Conservation (phyloP, 495 filamentous ascomycete genomes). For the Neurospora sp. region DNA sequence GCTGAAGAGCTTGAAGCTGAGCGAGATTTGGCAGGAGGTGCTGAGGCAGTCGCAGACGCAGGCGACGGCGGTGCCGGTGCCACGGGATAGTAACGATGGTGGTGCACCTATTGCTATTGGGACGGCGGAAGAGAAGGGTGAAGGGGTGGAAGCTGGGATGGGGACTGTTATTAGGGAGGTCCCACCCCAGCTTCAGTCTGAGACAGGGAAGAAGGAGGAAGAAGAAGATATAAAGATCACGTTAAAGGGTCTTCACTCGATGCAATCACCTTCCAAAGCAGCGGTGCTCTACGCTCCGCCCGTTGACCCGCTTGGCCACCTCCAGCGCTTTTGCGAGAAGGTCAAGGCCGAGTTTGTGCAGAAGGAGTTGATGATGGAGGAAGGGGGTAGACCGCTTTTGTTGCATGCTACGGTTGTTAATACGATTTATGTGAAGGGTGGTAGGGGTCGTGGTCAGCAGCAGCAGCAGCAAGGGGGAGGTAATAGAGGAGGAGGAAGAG, state of each 20-base stretch:
- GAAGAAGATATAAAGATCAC: constrained; percentile 24
- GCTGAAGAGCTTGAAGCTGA: constrained; percentile 44
- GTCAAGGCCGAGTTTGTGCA: constrained; percentile 52
- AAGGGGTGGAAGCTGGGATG: not conserved
- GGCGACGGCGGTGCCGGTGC: not conserved
- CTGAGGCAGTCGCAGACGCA: constrained; percentile 18
- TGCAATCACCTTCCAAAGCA: constrained; percentile 31
- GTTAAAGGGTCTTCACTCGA: constrained; percentile 36
- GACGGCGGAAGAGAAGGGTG: not conserved
- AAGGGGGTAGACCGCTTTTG: constrained; percentile 51
- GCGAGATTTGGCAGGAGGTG: constrained; percentile 23
- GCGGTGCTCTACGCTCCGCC: constrained; percentile 40
- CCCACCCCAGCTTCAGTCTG: not conserved
- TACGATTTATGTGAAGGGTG: constrained; percentile 62
- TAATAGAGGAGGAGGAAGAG: constrained; percentile 17
- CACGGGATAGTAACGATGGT: constrained; percentile 7
- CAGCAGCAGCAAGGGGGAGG: not conserved
- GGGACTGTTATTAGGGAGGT: not conserved
- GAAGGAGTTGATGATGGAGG: constrained; percentile 49
- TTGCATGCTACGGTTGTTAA: constrained; percentile 84
- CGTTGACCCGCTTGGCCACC: constrained; percentile 40
- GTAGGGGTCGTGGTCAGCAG: not conserved
- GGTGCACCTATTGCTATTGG: constrained; percentile 3
- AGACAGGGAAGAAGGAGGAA: not conserved
- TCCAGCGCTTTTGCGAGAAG: constrained; percentile 53